Evolutionary conservation across 805 yeast species (phyloP).

Genomic region (Ogataea allantospora): DNA sequence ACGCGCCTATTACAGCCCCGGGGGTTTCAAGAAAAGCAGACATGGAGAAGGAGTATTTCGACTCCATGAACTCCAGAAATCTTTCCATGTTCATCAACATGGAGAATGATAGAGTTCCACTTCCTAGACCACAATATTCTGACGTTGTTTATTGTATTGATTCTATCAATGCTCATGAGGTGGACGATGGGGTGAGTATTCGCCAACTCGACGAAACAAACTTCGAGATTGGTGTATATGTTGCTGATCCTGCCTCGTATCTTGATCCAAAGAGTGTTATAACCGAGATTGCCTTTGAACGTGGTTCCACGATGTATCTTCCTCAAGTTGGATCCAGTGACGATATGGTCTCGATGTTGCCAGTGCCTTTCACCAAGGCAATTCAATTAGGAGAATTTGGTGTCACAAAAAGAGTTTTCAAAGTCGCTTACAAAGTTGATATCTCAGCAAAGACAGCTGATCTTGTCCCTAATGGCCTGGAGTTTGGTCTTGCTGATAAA

Average conservation of each 20-base stretch:
- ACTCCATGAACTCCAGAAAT: slow-evolving; percentile 25
- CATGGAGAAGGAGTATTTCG: slow-evolving; percentile 42
- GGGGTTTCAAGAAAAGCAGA: slow-evolving; percentile 43
- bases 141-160: slow-evolving; percentile 79
- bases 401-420: slow-evolving; percentile 41
- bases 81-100: slow-evolving; percentile 23
- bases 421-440: slow-evolving; percentile 37
- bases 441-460: slow-evolving; percentile 18
- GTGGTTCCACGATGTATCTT: slow-evolving; percentile 67
- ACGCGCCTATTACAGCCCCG: slow-evolving; percentile 43
- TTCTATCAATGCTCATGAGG: slow-evolving; percentile 74
- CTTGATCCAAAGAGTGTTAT: slow-evolving; percentile 40
- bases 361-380: slow-evolving; percentile 47
- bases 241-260: slow-evolving; percentile 85
- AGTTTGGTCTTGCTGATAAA: slow-evolving; percentile 42
- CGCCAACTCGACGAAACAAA: slow-evolving; percentile 25
- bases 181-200: slow-evolving; percentile 89
- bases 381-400: slow-evolving; percentile 49
- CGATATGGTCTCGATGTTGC: slow-evolving; percentile 61
- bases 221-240: slow-evolving; percentile 60
- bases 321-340: slow-evolving; percentile 47
- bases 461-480: slow-evolving; percentile 29
- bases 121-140: slow-evolving; percentile 39
- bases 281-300: slow-evolving; percentile 55
- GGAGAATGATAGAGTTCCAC: not conserved